Percentiles rank a stretch among this genome's conserved stretches.
Conservation (phyloP, 2,329 filamentous ascomycete genomes). For the Didymella segeticola region DNA sequence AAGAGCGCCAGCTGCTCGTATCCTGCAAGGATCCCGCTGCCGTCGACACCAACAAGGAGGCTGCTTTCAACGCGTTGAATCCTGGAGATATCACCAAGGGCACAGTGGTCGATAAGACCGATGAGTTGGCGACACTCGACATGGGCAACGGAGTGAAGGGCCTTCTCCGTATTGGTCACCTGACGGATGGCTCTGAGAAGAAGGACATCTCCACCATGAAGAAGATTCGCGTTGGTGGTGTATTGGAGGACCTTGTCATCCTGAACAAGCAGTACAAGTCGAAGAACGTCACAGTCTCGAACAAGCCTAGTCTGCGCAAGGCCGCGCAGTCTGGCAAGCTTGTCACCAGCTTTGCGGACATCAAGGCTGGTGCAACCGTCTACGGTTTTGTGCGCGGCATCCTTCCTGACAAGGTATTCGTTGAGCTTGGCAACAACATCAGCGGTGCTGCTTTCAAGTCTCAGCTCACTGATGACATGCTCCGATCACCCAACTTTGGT, state of each 20-base stretch:
- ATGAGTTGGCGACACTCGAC: slow-evolving; percentile 67
- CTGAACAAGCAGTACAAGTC: slow-evolving; percentile 84
- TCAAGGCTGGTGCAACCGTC: slow-evolving; percentile 71
- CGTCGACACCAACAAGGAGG: slow-evolving; percentile 77
- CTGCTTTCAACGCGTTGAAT: slow-evolving; percentile 74
- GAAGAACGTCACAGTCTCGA: slow-evolving; percentile 76
- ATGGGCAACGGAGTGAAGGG: slow-evolving; percentile 80
- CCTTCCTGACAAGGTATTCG: slow-evolving; percentile 79
- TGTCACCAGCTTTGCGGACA: slow-evolving; percentile 73
- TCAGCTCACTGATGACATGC: slow-evolving; percentile 74
- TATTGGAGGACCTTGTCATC: slow-evolving; percentile 79
- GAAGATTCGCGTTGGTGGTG: slow-evolving; percentile 84
- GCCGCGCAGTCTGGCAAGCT: slow-evolving; percentile 76
- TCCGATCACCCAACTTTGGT: slow-evolving; percentile 75
- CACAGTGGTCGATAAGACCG: slow-evolving; percentile 61
- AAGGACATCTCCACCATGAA: slow-evolving; percentile 80
- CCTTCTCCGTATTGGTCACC: slow-evolving; percentile 75
- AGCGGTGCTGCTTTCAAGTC: slow-evolving; percentile 81
- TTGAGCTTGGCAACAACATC: slow-evolving; percentile 82
- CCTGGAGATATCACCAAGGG: slow-evolving; percentile 78
- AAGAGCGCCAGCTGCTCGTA: slow-evolving; percentile 76
- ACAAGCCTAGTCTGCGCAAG: slow-evolving; percentile 82
- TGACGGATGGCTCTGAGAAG: slow-evolving; percentile 81
- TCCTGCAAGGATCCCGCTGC: slow-evolving; percentile 90
- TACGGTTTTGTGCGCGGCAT: slow-evolving; percentile 87